Conservation (phyloP, 2,329 filamentous ascomycete genomes). For the Colletotrichum spinosum region DNA sequence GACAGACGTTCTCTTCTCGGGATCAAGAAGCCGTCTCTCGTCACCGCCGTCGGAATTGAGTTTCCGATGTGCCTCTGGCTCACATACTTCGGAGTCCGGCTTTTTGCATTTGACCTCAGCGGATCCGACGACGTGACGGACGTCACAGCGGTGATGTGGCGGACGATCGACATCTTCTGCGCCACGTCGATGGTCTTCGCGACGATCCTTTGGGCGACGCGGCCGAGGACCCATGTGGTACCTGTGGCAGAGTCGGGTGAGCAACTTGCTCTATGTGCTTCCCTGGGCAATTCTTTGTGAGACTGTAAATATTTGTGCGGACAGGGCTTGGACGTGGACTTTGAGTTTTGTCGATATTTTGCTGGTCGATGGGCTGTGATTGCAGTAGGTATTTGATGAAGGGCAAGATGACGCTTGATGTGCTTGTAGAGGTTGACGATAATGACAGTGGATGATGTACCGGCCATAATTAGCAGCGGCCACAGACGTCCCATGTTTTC, state of each 20-base stretch:
- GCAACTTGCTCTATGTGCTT: slow-evolving; percentile 76
- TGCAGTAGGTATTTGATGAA: slow-evolving; percentile 59
- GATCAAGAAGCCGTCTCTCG: slow-evolving; percentile 64
- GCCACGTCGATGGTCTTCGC: slow-evolving; percentile 74
- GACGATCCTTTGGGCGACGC: slow-evolving; percentile 71
- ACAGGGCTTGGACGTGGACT: slow-evolving; percentile 72
- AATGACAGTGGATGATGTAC: too few relatives aligned
- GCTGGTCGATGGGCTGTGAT: slow-evolving; percentile 63
- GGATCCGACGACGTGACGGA: slow-evolving; percentile 65
- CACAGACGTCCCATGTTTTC: too few relatives aligned
- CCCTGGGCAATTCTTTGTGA: slow-evolving; percentile 77
- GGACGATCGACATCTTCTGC: slow-evolving; percentile 72
- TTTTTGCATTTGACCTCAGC: slow-evolving; percentile 73
- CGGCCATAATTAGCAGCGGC: too few relatives aligned
- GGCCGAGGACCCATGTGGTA: slow-evolving; percentile 69
- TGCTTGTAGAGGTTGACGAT: slow-evolving; percentile 43
- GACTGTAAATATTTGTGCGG: slow-evolving; percentile 56
- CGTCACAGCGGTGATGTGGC: slow-evolving; percentile 75
- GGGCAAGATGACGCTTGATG: slow-evolving; percentile 56
- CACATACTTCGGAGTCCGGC: slow-evolving; percentile 66
- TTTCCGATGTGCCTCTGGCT: slow-evolving; percentile 72
- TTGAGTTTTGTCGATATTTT: slow-evolving; percentile 73
- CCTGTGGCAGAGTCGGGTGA: slow-evolving; percentile 73
- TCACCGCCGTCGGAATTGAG: slow-evolving; percentile 68
- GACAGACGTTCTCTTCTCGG: slow-evolving; percentile 39